These are phyloP conservation scores for Volvox africanus DNA, from an alignment of 139 green algal genomes.

Conservation along the genomic window DNA sequence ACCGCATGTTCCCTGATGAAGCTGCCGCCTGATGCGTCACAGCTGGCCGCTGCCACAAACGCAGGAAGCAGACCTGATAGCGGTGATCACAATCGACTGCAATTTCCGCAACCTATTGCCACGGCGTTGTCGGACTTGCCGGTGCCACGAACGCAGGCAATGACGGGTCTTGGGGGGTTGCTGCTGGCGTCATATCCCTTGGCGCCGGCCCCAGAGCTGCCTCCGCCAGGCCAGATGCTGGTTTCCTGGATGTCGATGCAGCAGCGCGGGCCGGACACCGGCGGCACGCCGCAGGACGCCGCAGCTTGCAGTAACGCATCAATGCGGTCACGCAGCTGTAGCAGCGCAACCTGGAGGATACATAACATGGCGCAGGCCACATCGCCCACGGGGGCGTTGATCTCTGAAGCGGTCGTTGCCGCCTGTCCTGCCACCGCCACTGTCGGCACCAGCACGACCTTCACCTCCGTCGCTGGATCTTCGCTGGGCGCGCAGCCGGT, in stretches of 20 bases:
- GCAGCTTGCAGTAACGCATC: neutral
- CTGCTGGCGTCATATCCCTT: too few species aligned
- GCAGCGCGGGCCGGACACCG: neutral
- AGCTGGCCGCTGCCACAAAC: neutral
- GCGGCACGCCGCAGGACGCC: neutral
- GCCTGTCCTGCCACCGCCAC: neutral
- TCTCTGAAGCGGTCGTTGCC: too few species aligned
- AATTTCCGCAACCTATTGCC: neutral
- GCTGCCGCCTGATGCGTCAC: neutral
- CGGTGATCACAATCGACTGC: neutral
- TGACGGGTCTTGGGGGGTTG: neutral
- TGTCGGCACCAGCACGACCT: neutral
- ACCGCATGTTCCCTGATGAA: constrained; percentile 1
- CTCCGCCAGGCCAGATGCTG: neutral
- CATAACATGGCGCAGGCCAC: neutral
- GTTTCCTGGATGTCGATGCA: neutral
- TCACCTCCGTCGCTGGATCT: neutral
- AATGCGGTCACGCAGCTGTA: neutral
- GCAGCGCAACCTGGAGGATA: neutral
- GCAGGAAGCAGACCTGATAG: neutral
- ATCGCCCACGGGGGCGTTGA: neutral
- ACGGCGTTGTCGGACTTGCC: neutral
- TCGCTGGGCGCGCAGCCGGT: too few species aligned
- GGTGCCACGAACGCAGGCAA: neutral
- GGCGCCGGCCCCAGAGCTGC: neutral